Base-by-base conservation (phyloP, 192 early-diverging fungal species). In the Coemansia sp. region DNA sequence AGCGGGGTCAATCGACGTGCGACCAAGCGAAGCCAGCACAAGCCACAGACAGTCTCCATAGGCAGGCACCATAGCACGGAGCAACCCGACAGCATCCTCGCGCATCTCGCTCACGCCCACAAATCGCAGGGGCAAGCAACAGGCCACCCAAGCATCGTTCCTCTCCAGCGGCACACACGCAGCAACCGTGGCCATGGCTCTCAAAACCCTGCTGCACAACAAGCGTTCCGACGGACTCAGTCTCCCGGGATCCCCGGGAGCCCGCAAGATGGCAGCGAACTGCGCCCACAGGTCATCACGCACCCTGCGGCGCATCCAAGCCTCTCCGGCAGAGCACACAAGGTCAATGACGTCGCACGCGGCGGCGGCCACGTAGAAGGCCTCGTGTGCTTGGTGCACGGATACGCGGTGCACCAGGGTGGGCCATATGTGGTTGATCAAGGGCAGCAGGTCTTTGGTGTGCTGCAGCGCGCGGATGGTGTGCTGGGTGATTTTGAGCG, bases 21-120 rank as follows among this genome's bases (percentile, higher is more conserved):
- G 21, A 15, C 56, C 67, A 24, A 63, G 64, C 30, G 66, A 66
- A 7, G 73, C 62, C 39, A 69, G 27, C 17, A 76, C 48, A 11
- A 77, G 67, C 73, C 73, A 77, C 2, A 70, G 40, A 41, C 70
- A 70, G 42, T 77, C 73, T 4, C 63, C 73, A 53, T 77, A 70
- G 14, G 47, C 55, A 14, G 66, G 73, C 15, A 57, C 57, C 73
- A 77, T 70, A 4, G 45, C 21, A 15, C n/a, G 56, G 2, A 77
- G 61, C 55, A 77, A 30, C 9, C 33, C 59, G 22, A 67, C 6
- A 1, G 52, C 45, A 34, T 46, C 24, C 9, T 53, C 37, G 22
- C 50, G 50, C 21, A 60, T 18, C 9, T n/a, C 53, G 10, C 9
- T 44, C 25, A 18, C 15, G 37, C 47, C 64, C 45, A 71, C 27